Conservation (phyloP, 176 grass and related monocot genomes). For the Carex littledalei region DNA sequence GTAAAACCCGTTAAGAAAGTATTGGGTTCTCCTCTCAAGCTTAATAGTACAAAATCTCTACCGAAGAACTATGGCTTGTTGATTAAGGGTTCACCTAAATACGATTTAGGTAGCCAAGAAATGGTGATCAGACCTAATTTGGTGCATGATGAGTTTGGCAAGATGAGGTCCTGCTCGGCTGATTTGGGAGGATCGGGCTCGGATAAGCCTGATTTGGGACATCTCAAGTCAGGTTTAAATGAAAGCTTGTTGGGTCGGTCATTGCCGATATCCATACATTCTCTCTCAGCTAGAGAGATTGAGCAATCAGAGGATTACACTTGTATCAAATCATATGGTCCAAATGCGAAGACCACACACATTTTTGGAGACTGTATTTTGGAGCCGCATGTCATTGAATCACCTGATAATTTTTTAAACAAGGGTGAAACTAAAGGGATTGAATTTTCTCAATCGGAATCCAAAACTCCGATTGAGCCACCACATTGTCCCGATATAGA, state of each 20-base stretch:
- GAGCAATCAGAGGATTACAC: conserved; percentile 99
- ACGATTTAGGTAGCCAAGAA: neutral
- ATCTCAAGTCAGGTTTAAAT: conserved; percentile 11
- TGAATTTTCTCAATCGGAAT: conserved; percentile 1
- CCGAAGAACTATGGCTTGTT: conserved; percentile 46
- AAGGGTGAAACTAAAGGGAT: conserved; percentile 13
- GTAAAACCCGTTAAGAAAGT: conserved; percentile 1
- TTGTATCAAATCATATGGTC: conserved; percentile 77
- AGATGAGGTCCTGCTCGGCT: conserved; percentile 50
- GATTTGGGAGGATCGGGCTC: conserved; percentile 20
- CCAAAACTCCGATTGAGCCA: neutral
- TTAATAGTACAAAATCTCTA: conserved; percentile 34
- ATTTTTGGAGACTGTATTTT: conserved; percentile 91
- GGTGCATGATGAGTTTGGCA: conserved; percentile 47
- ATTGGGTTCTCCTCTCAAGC: conserved; percentile 25
- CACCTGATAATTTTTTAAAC: conserved; percentile 28
- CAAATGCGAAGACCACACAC: conserved; percentile 88
- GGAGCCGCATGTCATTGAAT: conserved; percentile 43
- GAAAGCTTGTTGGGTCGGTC: conserved; percentile 29
- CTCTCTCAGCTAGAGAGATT: conserved; percentile 76
- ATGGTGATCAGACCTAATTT: conserved; percentile 16
- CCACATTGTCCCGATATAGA: conserved; percentile 14
- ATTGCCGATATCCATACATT: conserved; percentile 48
- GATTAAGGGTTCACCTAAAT: neutral
- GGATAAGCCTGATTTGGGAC: conserved; percentile 58